Conservation (phyloP, 257 asterid genomes). For the Lavandula angustifolia region DNA sequence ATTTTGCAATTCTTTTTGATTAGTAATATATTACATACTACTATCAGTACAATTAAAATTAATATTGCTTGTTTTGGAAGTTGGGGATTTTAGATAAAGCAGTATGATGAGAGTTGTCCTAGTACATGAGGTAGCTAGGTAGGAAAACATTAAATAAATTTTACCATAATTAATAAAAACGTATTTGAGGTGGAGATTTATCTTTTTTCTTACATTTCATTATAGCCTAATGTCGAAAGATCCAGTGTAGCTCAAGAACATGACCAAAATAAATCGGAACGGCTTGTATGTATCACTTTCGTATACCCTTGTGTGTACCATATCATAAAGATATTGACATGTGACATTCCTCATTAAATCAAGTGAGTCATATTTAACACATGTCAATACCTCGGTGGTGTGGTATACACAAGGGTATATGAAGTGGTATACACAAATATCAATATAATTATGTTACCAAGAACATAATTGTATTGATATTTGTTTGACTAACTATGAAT, state of each 20-base stretch:
- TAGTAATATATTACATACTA: constrained; percentile 3
- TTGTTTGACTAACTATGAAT: too few relatives aligned
- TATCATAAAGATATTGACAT: too few relatives aligned
- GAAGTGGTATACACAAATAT: too few relatives aligned
- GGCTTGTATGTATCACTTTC: too few relatives aligned
- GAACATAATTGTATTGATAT: too few relatives aligned
- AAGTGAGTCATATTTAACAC: too few relatives aligned
- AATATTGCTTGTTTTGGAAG: background rate
- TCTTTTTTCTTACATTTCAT: background rate
- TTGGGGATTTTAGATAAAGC: background rate
- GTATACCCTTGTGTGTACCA: too few relatives aligned
- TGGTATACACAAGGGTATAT: too few relatives aligned
- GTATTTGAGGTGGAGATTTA: background rate
- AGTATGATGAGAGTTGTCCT: constrained; percentile 22
- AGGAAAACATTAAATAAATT: constrained; percentile 12
- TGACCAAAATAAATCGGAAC: background rate
- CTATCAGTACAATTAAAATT: background rate
- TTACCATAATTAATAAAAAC: background rate
- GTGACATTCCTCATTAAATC: too few relatives aligned
- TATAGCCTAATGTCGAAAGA: background rate
- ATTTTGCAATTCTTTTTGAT: constrained; percentile 28
- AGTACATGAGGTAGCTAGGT: constrained; percentile 32
- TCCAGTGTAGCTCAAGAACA: constrained; percentile 9
- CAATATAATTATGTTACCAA: too few relatives aligned
- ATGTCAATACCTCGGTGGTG: too few relatives aligned